Base-by-base conservation (phyloP, 1,139 yeast species). In the Kodamaea suecica region DNA sequence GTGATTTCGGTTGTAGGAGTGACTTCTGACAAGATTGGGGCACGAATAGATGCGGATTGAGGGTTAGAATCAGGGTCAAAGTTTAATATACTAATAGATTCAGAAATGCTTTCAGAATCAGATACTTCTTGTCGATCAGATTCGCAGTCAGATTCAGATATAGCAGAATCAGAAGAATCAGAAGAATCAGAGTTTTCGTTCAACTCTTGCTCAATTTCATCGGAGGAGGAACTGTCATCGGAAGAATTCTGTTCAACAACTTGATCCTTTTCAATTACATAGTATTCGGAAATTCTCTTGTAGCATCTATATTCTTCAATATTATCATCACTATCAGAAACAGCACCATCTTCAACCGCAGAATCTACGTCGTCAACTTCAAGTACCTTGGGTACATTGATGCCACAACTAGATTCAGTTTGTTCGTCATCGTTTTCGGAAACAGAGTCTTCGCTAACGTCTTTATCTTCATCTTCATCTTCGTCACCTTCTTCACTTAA, bases 391-490 rank as follows among this genome's bases (percentile, higher is more conserved):
- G n/a, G n/a, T n/a, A n/a, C 34, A 12, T 35, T 35, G 7, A 33
- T 31, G 4, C 34, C 41, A 4, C 23, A 7, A 7, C 23, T 20
- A 23, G n/a, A 7, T 23, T 23, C 34, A 7, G 27, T 31, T 19
- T 36, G 43, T 12, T 36, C 44, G 3, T 33, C 41, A 19, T 28
- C 29, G 5, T 16, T 31, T 9, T 26, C 31, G 5, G 19, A 34
- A 11, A 31, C 33, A 14, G 34, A 39, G 3, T 27, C 32, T 10
- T 24, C 19, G 19, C 21, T 31, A 9, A 14, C 14, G 2, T 27
- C 15, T 7, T 30, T 19, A 17, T 27, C 31, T 29, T 31, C 29
- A 23, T 29, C 20, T 29, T 19, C 26, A 9, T n/a, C 26, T 13
- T 23, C 26, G 10, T 19, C 23, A 19, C 23, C 23, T 11, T 6